These are phyloP conservation scores for Colletotrichum caudatum DNA, from an alignment of 2,329 filamentous ascomycete genomes.

Conservation along the genomic window DNA sequence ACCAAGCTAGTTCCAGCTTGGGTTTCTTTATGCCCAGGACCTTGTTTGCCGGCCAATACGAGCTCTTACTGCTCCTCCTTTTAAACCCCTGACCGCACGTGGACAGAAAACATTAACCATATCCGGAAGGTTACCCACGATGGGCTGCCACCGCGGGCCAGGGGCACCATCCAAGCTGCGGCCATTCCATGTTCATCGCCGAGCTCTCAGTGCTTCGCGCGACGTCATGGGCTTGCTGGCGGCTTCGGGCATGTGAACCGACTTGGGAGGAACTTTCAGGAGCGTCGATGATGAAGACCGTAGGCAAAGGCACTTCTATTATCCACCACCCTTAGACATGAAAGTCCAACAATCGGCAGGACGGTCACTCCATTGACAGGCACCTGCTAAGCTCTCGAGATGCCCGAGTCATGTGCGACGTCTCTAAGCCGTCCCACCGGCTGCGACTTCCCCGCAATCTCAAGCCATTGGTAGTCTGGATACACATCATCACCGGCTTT, in stretches of 20 bases:
- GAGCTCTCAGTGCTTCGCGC: not conserved
- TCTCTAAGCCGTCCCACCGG: conserved; percentile 13
- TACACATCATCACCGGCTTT: conserved; percentile 23
- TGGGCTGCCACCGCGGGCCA: not conserved
- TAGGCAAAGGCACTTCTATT: not conserved
- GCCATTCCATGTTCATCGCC: not conserved
- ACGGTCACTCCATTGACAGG: not conserved
- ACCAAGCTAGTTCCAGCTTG: conserved; percentile 5
- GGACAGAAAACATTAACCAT: conserved; percentile 10
- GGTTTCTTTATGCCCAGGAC: not conserved
- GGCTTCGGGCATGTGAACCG: not conserved
- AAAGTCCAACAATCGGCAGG: not conserved
- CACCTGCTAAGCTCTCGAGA: not conserved
- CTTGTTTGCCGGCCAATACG: conserved; percentile 9
- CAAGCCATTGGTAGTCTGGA: conserved; percentile 17
- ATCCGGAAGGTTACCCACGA: conserved; percentile 6
- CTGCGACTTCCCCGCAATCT: conserved; percentile 38
- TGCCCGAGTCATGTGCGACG: not conserved
- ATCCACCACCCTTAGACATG: no score
- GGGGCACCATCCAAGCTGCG: not conserved
- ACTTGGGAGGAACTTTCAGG: not conserved
- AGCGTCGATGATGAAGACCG: not conserved
- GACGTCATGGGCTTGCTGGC: conserved; percentile 1
- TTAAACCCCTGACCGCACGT: conserved; percentile 21
- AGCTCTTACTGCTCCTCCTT: not conserved